These are phyloP conservation scores for Oryza punctata DNA, from an alignment of 176 grass and related monocot species.

Conservation along the genomic window DNA sequence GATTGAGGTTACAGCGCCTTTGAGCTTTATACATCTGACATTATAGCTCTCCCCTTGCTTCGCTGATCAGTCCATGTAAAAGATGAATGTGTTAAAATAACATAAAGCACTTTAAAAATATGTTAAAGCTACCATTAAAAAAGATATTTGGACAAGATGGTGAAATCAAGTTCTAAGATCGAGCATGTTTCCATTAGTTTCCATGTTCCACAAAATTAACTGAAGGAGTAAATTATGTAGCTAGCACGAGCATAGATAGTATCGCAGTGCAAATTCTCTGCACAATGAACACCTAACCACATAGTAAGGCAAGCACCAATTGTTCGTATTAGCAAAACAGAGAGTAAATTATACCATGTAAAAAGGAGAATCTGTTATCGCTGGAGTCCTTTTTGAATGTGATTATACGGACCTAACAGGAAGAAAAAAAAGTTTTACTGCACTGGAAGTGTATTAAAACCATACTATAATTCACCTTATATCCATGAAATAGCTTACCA, in stretches of 20 bases:
- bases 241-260: background rate
- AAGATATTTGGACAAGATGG: conserved; percentile 6
- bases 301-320: background rate
- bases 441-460: conserved; percentile 28
- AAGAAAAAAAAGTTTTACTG: conserved; percentile 24
- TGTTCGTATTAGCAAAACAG: conserved; percentile 16
- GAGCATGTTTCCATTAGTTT: background rate
- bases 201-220: conserved; percentile 11
- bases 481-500: conserved; percentile 39
- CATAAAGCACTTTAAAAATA: conserved; percentile 25
- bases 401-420: conserved; percentile 69
- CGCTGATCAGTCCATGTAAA: conserved; percentile 47
- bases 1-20: conserved; percentile 66
- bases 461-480: background rate
- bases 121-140: background rate
- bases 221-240: background rate
- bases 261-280: background rate
- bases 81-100: conserved; percentile 15
- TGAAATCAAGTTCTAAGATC: background rate
- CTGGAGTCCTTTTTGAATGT: conserved; percentile 77
- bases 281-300: background rate
- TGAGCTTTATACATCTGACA: conserved; percentile 68
- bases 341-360: conserved; percentile 64
- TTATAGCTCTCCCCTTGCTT: conserved; percentile 79
- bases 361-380: conserved; percentile 75